phyloP scores from a whole-genome alignment of 2,329 filamentous ascomycete genomes.

The Fusarium secorum region DNA sequence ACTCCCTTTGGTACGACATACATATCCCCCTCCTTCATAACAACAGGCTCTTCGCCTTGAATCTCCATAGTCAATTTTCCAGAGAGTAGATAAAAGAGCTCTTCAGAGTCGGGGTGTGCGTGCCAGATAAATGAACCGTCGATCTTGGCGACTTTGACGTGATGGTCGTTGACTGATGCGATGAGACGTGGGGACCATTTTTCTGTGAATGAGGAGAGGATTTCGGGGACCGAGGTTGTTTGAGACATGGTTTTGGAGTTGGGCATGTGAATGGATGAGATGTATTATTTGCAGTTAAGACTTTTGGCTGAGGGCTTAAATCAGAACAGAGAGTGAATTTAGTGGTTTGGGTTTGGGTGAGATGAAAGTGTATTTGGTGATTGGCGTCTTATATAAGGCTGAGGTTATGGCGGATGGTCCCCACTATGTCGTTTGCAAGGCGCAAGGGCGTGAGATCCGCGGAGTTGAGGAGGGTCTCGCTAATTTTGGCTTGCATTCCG shows the following conservation, averaged over 20 bases:
- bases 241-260: conserved; percentile 10
- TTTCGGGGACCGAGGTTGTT: conserved; percentile 37
- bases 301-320: too few species aligned
- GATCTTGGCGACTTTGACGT: conserved; percentile 52
- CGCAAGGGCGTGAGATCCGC: conserved; percentile 11
- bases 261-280: background rate
- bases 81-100: conserved; percentile 51
- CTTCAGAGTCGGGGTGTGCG: conserved; percentile 51
- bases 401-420: background rate
- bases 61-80: conserved; percentile 49
- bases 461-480: background rate
- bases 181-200: conserved; percentile 46
- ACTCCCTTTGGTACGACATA: conserved; percentile 50
- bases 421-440: conserved; percentile 17
- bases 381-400: background rate
- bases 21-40: conserved; percentile 46
- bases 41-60: conserved; percentile 40
- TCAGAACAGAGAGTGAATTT: background rate
- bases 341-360: background rate
- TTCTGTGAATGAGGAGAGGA: conserved; percentile 42
- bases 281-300: too few species aligned
- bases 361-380: background rate
- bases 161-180: conserved; percentile 47
- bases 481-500: background rate
- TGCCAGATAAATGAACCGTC: conserved; percentile 53